These are phyloP conservation scores for Rhizopogon roseolus DNA, from an alignment of 768 basidiomycete species.

Conservation along the genomic window DNA sequence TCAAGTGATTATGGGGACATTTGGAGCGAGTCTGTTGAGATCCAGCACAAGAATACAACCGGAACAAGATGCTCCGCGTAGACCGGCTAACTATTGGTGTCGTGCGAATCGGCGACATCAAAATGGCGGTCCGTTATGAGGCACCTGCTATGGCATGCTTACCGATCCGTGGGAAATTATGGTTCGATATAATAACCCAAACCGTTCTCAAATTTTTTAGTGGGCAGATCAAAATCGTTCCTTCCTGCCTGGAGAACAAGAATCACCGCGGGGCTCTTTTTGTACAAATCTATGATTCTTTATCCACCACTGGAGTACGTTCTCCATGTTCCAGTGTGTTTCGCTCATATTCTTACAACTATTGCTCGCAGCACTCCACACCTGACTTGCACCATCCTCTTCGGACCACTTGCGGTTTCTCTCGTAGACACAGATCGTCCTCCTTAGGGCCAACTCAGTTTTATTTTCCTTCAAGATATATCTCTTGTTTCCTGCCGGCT, in stretches of 20 bases:
- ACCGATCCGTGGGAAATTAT: conserved; percentile 7
- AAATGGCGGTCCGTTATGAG: neutral
- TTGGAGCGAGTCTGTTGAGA: neutral
- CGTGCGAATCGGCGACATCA: neutral
- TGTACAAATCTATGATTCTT: conserved; percentile 51
- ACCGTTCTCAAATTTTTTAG: conserved; percentile 1
- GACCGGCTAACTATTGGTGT: neutral
- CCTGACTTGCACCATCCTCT: conserved; percentile 49
- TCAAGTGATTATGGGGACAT: neutral
- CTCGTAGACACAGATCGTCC: conserved; percentile 72
- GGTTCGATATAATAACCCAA: neutral
- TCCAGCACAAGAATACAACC: neutral
- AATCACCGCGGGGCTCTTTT: conserved; percentile 8
- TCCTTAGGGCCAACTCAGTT: conserved; percentile 49
- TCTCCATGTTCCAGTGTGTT: neutral
- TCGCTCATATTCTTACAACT: conserved; percentile 1
- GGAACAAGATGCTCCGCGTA: neutral
- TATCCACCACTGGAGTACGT: conserved; percentile 31
- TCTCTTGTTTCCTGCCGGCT: conserved; percentile 10
- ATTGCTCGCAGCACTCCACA: conserved; percentile 15
- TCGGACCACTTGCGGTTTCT: conserved; percentile 54
- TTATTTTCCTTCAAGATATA: conserved; percentile 9
- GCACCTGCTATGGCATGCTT: no score
- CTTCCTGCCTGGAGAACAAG: conserved; percentile 7
- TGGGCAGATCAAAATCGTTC: conserved; percentile 8